Evolutionary conservation across 2,329 filamentous ascomycete genomes (phyloP), one percentile per base, ranked within the genome.

Genomic region (Trichoderma gracile): DNA sequence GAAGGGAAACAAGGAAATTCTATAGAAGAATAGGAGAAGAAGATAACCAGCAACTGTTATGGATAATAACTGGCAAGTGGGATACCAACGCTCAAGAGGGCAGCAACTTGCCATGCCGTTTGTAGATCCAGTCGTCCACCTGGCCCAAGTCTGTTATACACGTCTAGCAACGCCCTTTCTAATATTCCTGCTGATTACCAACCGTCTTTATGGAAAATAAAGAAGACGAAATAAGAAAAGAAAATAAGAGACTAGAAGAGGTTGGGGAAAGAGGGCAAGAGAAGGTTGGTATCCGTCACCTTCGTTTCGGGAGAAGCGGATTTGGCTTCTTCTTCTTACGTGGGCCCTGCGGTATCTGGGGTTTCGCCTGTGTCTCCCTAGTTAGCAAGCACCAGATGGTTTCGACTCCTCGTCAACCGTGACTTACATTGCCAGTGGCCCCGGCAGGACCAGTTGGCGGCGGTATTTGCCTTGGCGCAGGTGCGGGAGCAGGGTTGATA

Each of bases 301-400:
- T 75, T 59, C 73, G 78, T 67, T 77, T 76, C 55, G 77, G 75
- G 21, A 82, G 79, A 64, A 82, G 82, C 15, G 79, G 78, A 65
- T 80, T 81, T 3, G 75, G 75, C n/a, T 78, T 74, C 5, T 70
- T 69, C 68, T 78, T 80, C 67, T 80, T 81, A 59, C 75, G 72
- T 43, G 74, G 71, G 17, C 67, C 63, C 8, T 69, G 71, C 2
- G 73, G 73, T 43, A 68, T 70, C 8, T 71, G 69, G 52, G 69
- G 60, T 50, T 65, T 64, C 21, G 47, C 50, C 65, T 66, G 40
- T 1, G 14, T 55, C 5, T 4, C 4, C 17, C 12, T 23, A 1
- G 33, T 59, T 9, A 45, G 27, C 42, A 52, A 53, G 21, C 33
- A n/a, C 12, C n/a, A 46, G 12, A 15, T 19, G 1, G 15, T 27